phyloP scores from a whole-genome alignment of 75 land plant genomes.

The Sequoiadendron giganteum region DNA sequence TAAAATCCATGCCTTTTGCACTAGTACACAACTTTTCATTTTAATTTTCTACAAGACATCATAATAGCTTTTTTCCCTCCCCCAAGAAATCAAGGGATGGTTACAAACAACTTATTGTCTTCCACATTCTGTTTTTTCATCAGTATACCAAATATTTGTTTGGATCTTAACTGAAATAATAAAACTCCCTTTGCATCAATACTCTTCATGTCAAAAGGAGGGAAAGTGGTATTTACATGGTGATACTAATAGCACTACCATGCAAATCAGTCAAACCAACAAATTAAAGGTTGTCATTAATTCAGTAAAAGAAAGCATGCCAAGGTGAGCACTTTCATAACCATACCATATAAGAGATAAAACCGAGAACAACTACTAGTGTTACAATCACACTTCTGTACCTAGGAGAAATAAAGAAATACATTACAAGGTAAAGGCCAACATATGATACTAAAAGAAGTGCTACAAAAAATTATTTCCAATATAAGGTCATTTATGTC shows the following conservation, averaged over 20 bases:
- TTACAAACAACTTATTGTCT: background rate
- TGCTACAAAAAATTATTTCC: too few species aligned
- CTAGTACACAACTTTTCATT: background rate
- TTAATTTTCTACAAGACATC: background rate
- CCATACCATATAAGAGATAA: background rate
- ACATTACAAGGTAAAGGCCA: too few species aligned
- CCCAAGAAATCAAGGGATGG: background rate
- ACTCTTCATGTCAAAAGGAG: background rate
- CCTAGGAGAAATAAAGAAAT: too few species aligned
- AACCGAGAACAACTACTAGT: background rate
- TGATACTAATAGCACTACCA: background rate
- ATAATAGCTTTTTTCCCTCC: background rate
- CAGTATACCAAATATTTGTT: background rate
- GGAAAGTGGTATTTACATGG: background rate
- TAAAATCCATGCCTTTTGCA: background rate
- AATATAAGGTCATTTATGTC: too few species aligned
- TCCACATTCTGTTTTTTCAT: background rate
- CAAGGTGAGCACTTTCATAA: background rate
- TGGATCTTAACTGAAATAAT: background rate
- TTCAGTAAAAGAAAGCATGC: background rate
- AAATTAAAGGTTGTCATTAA: background rate
- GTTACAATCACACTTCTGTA: too few species aligned
- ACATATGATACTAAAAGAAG: too few species aligned
- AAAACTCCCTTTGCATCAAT: background rate
- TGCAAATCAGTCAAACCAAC: background rate